Conservation (phyloP, 305 asterid genomes). For the Ilex paraguariensis region DNA sequence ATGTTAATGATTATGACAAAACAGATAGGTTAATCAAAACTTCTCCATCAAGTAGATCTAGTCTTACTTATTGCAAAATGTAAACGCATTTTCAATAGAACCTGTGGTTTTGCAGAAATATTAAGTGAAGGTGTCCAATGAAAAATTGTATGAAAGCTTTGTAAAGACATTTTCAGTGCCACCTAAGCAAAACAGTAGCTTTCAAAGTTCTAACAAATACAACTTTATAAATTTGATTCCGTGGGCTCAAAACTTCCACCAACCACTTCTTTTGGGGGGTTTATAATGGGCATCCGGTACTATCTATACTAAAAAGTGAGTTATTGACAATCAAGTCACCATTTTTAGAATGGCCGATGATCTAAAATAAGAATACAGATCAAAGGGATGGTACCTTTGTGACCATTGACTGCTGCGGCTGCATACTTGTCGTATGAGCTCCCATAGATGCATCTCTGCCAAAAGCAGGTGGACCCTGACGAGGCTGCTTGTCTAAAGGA, state of each 20-base stretch:
- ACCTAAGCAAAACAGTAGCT: no score
- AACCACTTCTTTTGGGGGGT: no score
- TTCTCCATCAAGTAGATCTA: neutral
- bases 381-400: conserved; percentile 3
- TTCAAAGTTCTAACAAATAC: no score
- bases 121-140: no score
- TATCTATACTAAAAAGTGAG: neutral
- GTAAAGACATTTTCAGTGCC: no score
- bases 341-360: neutral
- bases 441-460: conserved; percentile 49
- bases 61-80: neutral
- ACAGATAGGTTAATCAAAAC: neutral
- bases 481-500: conserved; percentile 46
- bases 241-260: neutral
- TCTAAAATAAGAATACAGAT: neutral
- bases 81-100: no score
- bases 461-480: conserved; percentile 41
- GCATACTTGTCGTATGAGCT: conserved; percentile 41
- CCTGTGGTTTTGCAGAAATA: no score
- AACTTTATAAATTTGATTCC: no score
- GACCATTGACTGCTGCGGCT: conserved; percentile 29
- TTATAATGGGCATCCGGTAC: no score
- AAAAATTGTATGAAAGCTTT: no score
- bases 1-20: neutral
- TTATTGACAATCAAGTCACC: neutral